Evolutionary conservation across 2,329 filamentous ascomycete genomes (phyloP), one percentile per base, ranked within the genome.

Genomic region (Penicillium sp.): DNA sequence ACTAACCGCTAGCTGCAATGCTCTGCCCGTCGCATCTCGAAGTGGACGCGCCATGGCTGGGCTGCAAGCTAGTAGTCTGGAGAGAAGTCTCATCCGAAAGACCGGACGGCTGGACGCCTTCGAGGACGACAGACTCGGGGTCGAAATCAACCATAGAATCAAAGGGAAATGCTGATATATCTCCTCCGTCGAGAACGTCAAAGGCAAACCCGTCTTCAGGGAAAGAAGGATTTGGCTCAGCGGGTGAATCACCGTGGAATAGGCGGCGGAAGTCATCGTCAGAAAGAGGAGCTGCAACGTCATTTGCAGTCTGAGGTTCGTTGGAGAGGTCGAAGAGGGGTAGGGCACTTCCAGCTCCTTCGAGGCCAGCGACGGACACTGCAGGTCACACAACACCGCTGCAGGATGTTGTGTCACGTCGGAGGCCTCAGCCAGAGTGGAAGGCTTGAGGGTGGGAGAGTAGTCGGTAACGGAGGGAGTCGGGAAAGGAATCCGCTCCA

Each of bases 331-430:
- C 69, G 62, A 74, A 75, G 65, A 74, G 68, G 32, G 73, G 68
- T 59, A 76, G 68, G 48, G 69, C 65, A 56, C 78, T 75, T 75
- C 77, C 79, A 77, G 82, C 68, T 69, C 67, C 70, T 68, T 75
- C 75, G 73, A 76, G 65, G 65, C 83, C 81, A 79, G 84, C 88
- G 89, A 93, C 87, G 86, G 94, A 97, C 94, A 99, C 94, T 89
- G 94, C 94, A 96, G 94, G 94, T 96, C 94, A 78, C 88, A 97
- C 94, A 97, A 97, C 93, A 97, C 88, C 92, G 84, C 94, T 83
- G 94, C 94, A 97, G 94, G 92, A 96, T 95, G 92, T 97, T 97
- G 94, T 97, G 92, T 94, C 94, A 85, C 80, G 84, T 95, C 90
- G 86, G 89, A 83, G 79, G 87, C 83, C 79, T 79, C 73, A 74